Percentiles rank a stretch among this genome's conserved stretches.
Evolutionary conservation across 2,329 filamentous ascomycete genomes (phyloP).

Genomic region (Endoconidiophora laricicola): DNA sequence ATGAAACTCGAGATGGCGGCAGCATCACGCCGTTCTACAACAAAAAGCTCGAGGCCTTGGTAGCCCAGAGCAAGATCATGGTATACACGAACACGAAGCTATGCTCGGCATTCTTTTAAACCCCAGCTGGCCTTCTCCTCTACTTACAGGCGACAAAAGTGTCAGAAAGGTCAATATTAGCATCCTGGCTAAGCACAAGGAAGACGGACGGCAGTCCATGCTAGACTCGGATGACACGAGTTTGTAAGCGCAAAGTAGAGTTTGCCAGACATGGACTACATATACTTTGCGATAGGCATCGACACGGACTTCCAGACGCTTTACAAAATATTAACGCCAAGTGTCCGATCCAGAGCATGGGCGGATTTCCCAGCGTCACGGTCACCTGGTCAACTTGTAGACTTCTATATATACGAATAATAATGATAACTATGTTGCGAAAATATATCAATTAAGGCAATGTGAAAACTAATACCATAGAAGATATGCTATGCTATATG

Average conservation of each 20-base stretch:
- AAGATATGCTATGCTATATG: no score
- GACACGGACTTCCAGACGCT: conserved; percentile 44
- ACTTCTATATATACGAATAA: no score
- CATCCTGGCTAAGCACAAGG: conserved; percentile 32
- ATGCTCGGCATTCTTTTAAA: conserved; percentile 27
- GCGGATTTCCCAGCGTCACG: conserved; percentile 56
- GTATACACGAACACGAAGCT: conserved; percentile 39
- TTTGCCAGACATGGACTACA: conserved; percentile 45
- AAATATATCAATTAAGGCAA: no score
- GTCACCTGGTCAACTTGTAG: conserved; percentile 15
- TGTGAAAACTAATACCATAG: no score
- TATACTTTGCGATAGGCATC: conserved; percentile 63
- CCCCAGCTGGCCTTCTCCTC: no score
- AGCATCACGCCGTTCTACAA: conserved; percentile 55
- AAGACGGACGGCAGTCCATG: no score
- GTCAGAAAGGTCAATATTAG: conserved; percentile 18
- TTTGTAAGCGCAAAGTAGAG: conserved; percentile 22
- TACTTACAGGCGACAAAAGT: not conserved
- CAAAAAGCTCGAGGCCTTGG: conserved; percentile 47
- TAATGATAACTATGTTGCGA: no score
- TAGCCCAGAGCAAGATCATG: conserved; percentile 32
- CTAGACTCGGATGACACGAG: no score
- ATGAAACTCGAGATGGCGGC: conserved; percentile 53
- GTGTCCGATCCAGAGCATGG: conserved; percentile 43
- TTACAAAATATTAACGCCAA: conserved; percentile 40